Evolutionary conservation across 768 basidiomycete species (phyloP).

Genomic region (Russula olivacea): DNA sequence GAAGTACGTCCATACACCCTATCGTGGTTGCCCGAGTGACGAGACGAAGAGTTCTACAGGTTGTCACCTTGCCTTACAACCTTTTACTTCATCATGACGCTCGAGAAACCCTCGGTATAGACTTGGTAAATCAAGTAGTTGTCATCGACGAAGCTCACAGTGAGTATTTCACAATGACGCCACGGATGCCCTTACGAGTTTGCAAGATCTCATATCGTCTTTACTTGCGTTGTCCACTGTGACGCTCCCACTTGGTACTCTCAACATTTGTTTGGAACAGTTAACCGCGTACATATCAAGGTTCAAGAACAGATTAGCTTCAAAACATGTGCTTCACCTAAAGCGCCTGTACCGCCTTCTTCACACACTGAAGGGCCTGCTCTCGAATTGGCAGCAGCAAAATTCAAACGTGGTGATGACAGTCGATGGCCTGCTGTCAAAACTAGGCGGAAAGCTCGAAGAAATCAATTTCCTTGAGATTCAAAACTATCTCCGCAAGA

Average conservation of each 20-base stretch:
- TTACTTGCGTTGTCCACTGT: slow-evolving; percentile 81
- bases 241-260: slow-evolving; percentile 48
- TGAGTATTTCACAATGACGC: slow-evolving; percentile 36
- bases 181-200: neutral
- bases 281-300: slow-evolving; percentile 69
- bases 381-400: slow-evolving; percentile 47
- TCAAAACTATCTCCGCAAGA: slow-evolving; percentile 70
- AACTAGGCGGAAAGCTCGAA: slow-evolving; percentile 59
- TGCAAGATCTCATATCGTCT: slow-evolving; percentile 78
- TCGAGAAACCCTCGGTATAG: slow-evolving; percentile 81
- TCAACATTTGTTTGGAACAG: slow-evolving; percentile 64
- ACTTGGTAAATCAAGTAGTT: slow-evolving; percentile 77
- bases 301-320: slow-evolving; percentile 72
- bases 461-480: slow-evolving; percentile 83
- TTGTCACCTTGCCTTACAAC: slow-evolving; percentile 93
- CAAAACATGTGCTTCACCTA: slow-evolving; percentile 69
- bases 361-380: slow-evolving; percentile 57
- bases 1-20: slow-evolving; percentile 46
- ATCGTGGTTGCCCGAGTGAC: neutral
- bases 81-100: slow-evolving; percentile 78
- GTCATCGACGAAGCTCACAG: slow-evolving; percentile 97
- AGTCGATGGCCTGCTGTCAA: slow-evolving; percentile 55
- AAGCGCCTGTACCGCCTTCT: slow-evolving; percentile 73
- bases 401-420: slow-evolving; percentile 57
- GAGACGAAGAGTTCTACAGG: slow-evolving; percentile 37